Evolutionary conservation across 2,329 filamentous ascomycete species (phyloP).

Genomic region (Arthrobotrys iridis): DNA sequence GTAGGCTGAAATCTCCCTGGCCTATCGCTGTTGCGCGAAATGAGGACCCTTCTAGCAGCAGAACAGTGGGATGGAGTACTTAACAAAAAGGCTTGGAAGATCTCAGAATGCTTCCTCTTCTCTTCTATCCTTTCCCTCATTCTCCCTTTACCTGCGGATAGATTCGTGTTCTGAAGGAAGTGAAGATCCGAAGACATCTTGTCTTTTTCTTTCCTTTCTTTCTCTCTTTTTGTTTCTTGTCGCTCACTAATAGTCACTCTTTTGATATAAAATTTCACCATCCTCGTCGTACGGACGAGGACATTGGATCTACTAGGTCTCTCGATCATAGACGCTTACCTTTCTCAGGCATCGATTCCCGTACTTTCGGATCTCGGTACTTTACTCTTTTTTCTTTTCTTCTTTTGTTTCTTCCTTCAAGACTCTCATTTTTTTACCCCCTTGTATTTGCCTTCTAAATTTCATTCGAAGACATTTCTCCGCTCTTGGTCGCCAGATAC

Average conservation of each 20-base stretch:
- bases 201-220: slow-evolving; percentile 20
- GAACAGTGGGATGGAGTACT: slow-evolving; percentile 30
- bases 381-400: slow-evolving; percentile 15
- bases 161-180: slow-evolving; percentile 47
- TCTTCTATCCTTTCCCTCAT: slow-evolving; percentile 22
- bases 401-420: slow-evolving; percentile 6
- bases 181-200: slow-evolving; percentile 23
- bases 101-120: slow-evolving; percentile 40
- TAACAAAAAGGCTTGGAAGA: slow-evolving; percentile 53
- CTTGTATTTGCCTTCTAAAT: slow-evolving; percentile 2
- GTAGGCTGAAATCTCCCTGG: slow-evolving; percentile 50
- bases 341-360: slow-evolving; percentile 43
- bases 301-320: slow-evolving; percentile 14
- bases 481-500: slow-evolving; percentile 28
- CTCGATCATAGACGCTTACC: slow-evolving; percentile 36
- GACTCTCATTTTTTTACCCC: background rate
- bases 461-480: slow-evolving; percentile 17
- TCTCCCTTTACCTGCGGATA: slow-evolving; percentile 45
- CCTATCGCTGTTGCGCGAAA: slow-evolving; percentile 28
- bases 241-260: slow-evolving; percentile 49
- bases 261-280: slow-evolving; percentile 41
- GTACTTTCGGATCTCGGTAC: slow-evolving; percentile 24
- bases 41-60: slow-evolving; percentile 27
- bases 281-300: background rate
- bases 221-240: slow-evolving; percentile 24